Conservation (phyloP, 345 rosid genomes). For the Murraya koenigii region DNA sequence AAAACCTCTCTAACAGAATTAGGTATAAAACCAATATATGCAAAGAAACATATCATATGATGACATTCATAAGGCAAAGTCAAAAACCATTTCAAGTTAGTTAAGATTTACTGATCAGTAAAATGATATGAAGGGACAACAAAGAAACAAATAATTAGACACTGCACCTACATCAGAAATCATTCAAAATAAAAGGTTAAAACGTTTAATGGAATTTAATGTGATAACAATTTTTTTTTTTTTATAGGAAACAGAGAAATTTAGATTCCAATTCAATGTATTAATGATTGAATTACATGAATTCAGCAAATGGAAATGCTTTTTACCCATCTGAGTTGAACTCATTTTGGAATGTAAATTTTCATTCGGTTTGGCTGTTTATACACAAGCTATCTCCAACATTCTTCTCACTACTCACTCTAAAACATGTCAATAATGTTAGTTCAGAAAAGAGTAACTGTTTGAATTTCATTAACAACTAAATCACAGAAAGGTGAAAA, state of each 20-base stretch:
- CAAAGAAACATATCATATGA: background rate
- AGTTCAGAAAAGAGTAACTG: background rate
- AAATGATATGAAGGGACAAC: background rate
- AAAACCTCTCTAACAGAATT: background rate
- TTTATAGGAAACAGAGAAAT: too few species aligned
- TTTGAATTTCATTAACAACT: background rate
- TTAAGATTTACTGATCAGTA: background rate
- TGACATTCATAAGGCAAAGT: background rate
- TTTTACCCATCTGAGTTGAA: background rate
- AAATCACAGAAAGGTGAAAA: background rate
- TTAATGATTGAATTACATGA: background rate
- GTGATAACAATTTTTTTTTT: background rate
- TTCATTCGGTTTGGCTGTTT: background rate
- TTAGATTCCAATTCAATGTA: background rate
- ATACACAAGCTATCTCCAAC: background rate
- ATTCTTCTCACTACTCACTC: background rate
- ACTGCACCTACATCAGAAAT: background rate
- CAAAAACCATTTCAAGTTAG: background rate
- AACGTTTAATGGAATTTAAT: background rate
- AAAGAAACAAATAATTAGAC: background rate
- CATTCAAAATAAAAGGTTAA: background rate
- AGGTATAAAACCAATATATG: background rate
- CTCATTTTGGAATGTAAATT: background rate
- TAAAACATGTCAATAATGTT: background rate
- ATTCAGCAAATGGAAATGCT: background rate